Base-by-base conservation (phyloP, 2,329 filamentous ascomycete species). In the Ophiostoma montium region DNA sequence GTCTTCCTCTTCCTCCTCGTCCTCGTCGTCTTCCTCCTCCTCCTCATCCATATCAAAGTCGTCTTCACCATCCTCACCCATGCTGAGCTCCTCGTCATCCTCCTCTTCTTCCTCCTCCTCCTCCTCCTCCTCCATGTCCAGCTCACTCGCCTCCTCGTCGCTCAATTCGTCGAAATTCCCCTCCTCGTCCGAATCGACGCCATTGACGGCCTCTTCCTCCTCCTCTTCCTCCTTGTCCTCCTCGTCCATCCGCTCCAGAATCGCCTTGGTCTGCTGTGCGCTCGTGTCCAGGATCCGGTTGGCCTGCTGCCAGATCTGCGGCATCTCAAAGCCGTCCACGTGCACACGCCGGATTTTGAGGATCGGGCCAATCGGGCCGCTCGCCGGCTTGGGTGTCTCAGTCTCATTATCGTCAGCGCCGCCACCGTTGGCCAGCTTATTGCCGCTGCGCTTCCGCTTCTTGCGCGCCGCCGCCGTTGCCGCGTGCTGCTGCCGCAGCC, bases 261-360 rank as follows among this genome's bases (percentile, higher is more conserved):
- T 60, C 6, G 65, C 62, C 44, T 70, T 65, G 0, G 73, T 71
- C 54, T 75, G 70, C 38, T 67, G 63, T 42, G 78, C 57, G 11
- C 75, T 66, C 43, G 72, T 71, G 12, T 64, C 74, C 50, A 96
- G 80, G 18, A 96, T 86, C 58, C 85, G 79, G 60, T 81, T 82
- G 9, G 87, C 84, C 67, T 98, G 92, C 64, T 95, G 86, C 85
- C 90, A 98, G 39, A 98, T 81, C 65, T 96, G 90, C 18, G 82
- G 78, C 11, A 85, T 82, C 58, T 84, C 85, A 57, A 96, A 95
- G 0, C 90, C 92, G 50, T 94, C 80, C 7, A 87, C 71, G 62
- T 95, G 85, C 15, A 98, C 70, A 64, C 85, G 88, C 58, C 84
- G 82, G 58, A 95, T 70, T 58, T 87, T 87, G 54, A 95, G 61